These are phyloP conservation scores for Sphaerulina populicola DNA, from an alignment of 2,329 filamentous ascomycete species.

Conservation along the genomic window DNA sequence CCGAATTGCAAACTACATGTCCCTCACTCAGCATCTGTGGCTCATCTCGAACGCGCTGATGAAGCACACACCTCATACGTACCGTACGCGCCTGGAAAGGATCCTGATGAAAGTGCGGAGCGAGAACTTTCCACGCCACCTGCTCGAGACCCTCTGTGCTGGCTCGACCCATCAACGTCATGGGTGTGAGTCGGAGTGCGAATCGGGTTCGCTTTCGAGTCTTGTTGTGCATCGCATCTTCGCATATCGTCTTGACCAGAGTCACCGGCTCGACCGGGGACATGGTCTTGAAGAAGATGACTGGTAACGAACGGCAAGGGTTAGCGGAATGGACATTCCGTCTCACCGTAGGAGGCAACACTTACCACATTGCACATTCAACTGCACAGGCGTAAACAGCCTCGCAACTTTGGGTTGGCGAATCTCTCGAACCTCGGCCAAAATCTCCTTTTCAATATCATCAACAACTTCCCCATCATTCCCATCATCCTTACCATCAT, in stretches of 20 bases:
- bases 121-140: slow-evolving; percentile 55
- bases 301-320: slow-evolving; percentile 31
- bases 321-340: background rate
- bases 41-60: background rate
- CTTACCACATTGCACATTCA: slow-evolving; percentile 51
- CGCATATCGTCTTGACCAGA: slow-evolving; percentile 52
- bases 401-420: slow-evolving; percentile 44
- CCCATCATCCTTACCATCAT: slow-evolving; percentile 19
- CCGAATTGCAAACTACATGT: slow-evolving; percentile 75
- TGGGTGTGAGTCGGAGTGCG: slow-evolving; percentile 53
- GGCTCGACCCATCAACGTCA: slow-evolving; percentile 55
- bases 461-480: slow-evolving; percentile 34
- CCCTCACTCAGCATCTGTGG: no score
- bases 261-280: slow-evolving; percentile 52
- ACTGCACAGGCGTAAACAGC: slow-evolving; percentile 46
- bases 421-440: slow-evolving; percentile 61
- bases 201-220: slow-evolving; percentile 49
- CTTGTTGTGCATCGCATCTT: slow-evolving; percentile 45
- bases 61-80: slow-evolving; percentile 17
- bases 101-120: slow-evolving; percentile 52
- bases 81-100: slow-evolving; percentile 47
- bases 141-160: slow-evolving; percentile 60
- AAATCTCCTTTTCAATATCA: slow-evolving; percentile 66
- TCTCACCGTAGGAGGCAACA: background rate
- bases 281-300: slow-evolving; percentile 52